A percentile compares a stretch with the other conserved stretches of the same genome.
These are phyloP conservation scores for Sindora glabra DNA, from an alignment of 306 rosid species.

Conservation along the genomic window DNA sequence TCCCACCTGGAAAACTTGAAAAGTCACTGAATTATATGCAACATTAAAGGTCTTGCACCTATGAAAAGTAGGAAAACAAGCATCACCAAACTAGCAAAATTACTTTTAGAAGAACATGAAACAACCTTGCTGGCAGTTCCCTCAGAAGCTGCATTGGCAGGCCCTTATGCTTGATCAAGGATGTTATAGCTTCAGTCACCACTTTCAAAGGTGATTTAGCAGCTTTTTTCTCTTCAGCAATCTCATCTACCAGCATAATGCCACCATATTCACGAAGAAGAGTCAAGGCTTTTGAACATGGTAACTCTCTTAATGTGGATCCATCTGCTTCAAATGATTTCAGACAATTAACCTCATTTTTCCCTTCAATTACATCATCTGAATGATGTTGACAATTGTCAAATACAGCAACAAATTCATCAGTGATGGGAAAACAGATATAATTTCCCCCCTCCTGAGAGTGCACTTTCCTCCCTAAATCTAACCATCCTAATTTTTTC, in stretches of 20 bases:
- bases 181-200: conserved; percentile 58
- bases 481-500: conserved; percentile 93
- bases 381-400: conserved; percentile 26
- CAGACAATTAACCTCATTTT: conserved; percentile 22
- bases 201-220: conserved; percentile 62
- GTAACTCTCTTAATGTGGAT: conserved; percentile 25
- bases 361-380: conserved; percentile 26
- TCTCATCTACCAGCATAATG: conserved; percentile 39
- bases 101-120: conserved; percentile 16
- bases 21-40: conserved; percentile 13
- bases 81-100: not conserved
- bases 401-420: conserved; percentile 35
- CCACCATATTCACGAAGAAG: conserved; percentile 61
- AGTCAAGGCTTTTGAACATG: conserved; percentile 40
- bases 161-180: conserved; percentile 54
- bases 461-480: conserved; percentile 61
- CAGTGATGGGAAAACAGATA: conserved; percentile 65
- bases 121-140: conserved; percentile 84
- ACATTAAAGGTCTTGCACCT: conserved; percentile 3
- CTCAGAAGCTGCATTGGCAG: conserved; percentile 50
- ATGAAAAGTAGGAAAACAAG: conserved; percentile 8
- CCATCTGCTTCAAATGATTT: conserved; percentile 25
- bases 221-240: conserved; percentile 44
- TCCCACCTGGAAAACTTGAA: conserved; percentile 65
- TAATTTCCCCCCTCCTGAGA: conserved; percentile 51